Conservation (phyloP, 1,284 basidiomycete species). For the Nidula niveotomentosa region DNA sequence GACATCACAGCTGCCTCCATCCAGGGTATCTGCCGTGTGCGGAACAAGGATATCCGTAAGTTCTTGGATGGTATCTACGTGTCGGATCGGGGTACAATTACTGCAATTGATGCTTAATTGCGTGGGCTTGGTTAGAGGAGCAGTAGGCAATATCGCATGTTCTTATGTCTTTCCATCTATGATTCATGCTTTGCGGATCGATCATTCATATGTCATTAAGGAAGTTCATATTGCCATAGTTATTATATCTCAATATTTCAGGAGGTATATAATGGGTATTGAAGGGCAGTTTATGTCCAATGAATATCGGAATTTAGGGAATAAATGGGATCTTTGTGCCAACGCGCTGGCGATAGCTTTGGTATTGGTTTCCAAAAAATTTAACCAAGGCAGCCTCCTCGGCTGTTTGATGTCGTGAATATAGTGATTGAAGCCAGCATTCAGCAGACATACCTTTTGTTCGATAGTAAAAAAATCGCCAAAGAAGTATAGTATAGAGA, state of each 20-base stretch:
- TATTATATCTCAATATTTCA: too few species aligned
- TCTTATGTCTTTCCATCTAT: too few species aligned
- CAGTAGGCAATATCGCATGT: too few species aligned
- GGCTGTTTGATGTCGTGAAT: neutral
- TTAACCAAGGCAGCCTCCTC: constrained; percentile 28
- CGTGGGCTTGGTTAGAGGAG: too few species aligned
- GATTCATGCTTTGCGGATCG: too few species aligned
- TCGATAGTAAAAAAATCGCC: constrained; percentile 85
- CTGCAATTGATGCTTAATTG: constrained; percentile 37
- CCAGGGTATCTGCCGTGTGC: constrained; percentile 91
- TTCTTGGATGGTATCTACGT: constrained; percentile 94
- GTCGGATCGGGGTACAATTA: constrained; percentile 76
- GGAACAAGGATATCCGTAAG: constrained; percentile 99
- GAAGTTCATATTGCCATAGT: too few species aligned
- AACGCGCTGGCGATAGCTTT: constrained; percentile 27
- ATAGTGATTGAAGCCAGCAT: neutral
- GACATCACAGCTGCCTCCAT: constrained; percentile 79
- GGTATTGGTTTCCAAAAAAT: constrained; percentile 38
- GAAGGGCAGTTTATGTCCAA: too few species aligned
- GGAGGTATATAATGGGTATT: too few species aligned
- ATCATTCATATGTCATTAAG: too few species aligned
- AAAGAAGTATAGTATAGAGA: constrained; percentile 65
- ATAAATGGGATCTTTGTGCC: constrained; percentile 39
- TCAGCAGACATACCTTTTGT: constrained; percentile 68
- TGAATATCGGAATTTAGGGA: constrained; percentile 17